phyloP scores from a whole-genome alignment of 208 protist species.

The Phytomonas sp. region DNA sequence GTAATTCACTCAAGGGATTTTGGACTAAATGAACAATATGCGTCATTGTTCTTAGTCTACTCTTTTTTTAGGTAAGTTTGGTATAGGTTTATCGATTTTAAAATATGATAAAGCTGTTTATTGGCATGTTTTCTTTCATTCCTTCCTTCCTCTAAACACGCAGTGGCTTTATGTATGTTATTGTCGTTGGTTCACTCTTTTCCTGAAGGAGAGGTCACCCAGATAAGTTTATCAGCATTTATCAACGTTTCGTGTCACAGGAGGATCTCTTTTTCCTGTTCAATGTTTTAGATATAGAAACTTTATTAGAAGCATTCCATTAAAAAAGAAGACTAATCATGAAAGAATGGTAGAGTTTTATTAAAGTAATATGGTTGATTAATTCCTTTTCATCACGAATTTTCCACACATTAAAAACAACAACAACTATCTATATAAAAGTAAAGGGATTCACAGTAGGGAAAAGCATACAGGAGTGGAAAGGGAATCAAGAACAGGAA shows the following conservation, averaged over 20 bases:
- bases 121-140: background rate
- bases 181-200: background rate
- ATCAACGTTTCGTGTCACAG: background rate
- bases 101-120: background rate
- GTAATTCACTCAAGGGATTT: background rate
- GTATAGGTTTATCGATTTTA: background rate
- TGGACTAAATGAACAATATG: background rate
- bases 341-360: background rate
- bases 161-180: background rate
- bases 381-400: background rate
- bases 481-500: background rate
- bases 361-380: background rate
- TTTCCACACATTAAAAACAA: background rate
- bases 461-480: background rate
- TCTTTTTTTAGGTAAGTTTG: background rate
- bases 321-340: background rate
- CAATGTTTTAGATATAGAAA: background rate
- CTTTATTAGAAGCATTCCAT: background rate
- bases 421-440: background rate
- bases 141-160: background rate
- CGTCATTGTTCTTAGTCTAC: background rate
- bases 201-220: background rate
- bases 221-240: background rate
- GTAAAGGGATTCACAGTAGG: background rate
- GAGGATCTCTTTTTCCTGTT: conserved; percentile 3